A percentile compares a stretch with the other conserved stretches of the same genome.
Conservation (phyloP, 192 early-diverging fungal genomes). For the Coemansia sp. region DNA sequence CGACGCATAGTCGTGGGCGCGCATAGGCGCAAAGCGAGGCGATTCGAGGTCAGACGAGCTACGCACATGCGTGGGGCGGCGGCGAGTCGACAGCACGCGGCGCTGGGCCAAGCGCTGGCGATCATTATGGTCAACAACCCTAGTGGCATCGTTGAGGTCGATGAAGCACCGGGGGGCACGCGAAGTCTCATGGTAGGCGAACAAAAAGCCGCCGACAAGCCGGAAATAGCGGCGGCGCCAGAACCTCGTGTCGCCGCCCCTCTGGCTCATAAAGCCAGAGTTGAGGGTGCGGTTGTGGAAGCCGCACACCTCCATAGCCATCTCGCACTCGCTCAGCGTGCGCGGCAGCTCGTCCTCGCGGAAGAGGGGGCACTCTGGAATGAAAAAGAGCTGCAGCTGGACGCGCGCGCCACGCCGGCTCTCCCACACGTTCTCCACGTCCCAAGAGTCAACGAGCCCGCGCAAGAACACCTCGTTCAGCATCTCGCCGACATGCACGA, state of each 20-base stretch:
- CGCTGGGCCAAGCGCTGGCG: not conserved
- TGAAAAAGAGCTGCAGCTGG: slow-evolving; percentile 58
- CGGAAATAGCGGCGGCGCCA: slow-evolving; percentile 59
- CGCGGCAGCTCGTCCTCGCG: slow-evolving; percentile 54
- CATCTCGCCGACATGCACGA: slow-evolving; percentile 54
- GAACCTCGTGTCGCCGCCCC: slow-evolving; percentile 58
- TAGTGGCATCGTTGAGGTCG: slow-evolving; percentile 53
- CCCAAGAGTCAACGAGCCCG: slow-evolving; percentile 55
- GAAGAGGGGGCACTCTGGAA: slow-evolving; percentile 55
- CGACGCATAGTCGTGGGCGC: slow-evolving; percentile 45
- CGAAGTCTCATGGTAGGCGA: slow-evolving; percentile 59
- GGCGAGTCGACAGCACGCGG: not conserved
- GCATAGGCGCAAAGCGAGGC: slow-evolving; percentile 20
- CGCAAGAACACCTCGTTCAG: slow-evolving; percentile 54
- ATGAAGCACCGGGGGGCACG: slow-evolving; percentile 53
- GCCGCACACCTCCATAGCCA: slow-evolving; percentile 55
- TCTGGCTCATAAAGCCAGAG: slow-evolving; percentile 58
- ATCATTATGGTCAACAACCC: slow-evolving; percentile 42
- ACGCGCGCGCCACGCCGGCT: slow-evolving; percentile 50
- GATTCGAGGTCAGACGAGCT: slow-evolving; percentile 51
- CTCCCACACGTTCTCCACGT: slow-evolving; percentile 57
- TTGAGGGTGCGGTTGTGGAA: slow-evolving; percentile 58
- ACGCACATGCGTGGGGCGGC: slow-evolving; percentile 49
- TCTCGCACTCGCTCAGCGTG: slow-evolving; percentile 55
- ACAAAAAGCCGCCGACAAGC: slow-evolving; percentile 54